Evolutionary conservation across 192 early-diverging fungal species (phyloP), one percentile per base, ranked within the genome.

Genomic region (Backusella morwellensis): DNA sequence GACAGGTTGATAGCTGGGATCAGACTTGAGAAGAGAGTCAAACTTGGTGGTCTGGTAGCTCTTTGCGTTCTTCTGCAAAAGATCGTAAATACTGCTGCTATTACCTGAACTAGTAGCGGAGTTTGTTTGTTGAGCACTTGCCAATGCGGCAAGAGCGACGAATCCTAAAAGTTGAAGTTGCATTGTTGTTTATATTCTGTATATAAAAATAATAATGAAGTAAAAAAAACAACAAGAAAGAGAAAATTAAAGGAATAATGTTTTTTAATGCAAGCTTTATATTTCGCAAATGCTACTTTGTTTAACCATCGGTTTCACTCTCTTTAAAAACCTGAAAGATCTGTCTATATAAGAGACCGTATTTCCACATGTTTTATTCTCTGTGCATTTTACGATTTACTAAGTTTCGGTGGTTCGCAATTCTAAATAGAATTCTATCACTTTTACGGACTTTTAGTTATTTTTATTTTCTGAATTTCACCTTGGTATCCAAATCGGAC

Each of bases 91-190:
- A 8, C 6, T 70, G 19, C 68, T 40, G 35, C 36, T 70, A 17
- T 36, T 21, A 38, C 21, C 23, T 44, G 42, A 44, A 26, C 54
- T 26, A 23, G 15, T 59, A 19, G 54, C 29, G 29, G 5, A 6
- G 26, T 63, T 63, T 29, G 56, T 12, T 63, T 63, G 56, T 29
- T 63, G 56, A 14, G 56, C 56, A 29, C 56, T 63, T 63, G 23
- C 56, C 4, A 63, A 63, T 63, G 56, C 21, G 11, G 56, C 56
- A 63, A 63, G 56, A 63, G 56, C 56, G 26, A 63, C 56, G 56
- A 63, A 23, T 29, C 56, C 56, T 23, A 63, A 63, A 63, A 63
- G 26, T 63, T 63, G 56, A 63, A 63, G 56, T 63, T 63, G 56
- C 56, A 63, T 63, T 23, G 23, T 59, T n/a, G 8, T 56, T 56